Base-by-base conservation (phyloP, 352 stramenopile species). In the Pythium sp. region DNA sequence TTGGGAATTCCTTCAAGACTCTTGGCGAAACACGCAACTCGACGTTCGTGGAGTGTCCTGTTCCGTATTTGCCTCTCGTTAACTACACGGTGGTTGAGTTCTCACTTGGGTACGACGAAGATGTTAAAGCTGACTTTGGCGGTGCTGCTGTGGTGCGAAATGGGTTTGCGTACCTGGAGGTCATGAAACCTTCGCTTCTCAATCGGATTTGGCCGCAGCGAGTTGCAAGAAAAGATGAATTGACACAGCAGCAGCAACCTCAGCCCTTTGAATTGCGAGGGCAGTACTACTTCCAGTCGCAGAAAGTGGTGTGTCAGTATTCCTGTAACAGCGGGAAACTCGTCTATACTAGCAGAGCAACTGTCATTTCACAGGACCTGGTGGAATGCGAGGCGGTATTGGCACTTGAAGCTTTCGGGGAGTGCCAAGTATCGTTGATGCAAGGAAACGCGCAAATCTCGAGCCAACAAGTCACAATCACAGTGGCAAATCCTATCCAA, bases 251-350 rank as follows among this genome's bases (percentile, higher is more conserved):
- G 26, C 24, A 12, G 38, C 38, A 20, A 14, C 38, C 15, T 47
- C 51, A 64, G 11, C 34, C 47, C 1, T 80, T 83, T 22, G 36
- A 73, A 51, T 49, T 86, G 20, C 60, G 73, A 64, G 78, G 78
- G 5, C 47, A 20, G 2, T 86, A 83, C 60, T 49, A 34, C 22
- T 75, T 78, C 47, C 36, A 63, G 9, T 73, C 68, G 14, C 63
- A 71, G 51, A 41, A 65, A 22, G 62, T 65, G 8, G 28, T 22
- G 6, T 86, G 78, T 41, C 54, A 65, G 26, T 72, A 82, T 20
- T 63, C 49, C 6, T 83, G 74, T 43, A 56, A 20, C 28, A 71
- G 18, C 20, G 56, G 8, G 30, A 32, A 15, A 7, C 57, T 11
- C 43, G 34, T 32, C 8, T 58, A 74, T 4, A 60, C 58, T 9